Conservation (phyloP, 73 alveolate species). For the Paramecium tetraurelia region DNA sequence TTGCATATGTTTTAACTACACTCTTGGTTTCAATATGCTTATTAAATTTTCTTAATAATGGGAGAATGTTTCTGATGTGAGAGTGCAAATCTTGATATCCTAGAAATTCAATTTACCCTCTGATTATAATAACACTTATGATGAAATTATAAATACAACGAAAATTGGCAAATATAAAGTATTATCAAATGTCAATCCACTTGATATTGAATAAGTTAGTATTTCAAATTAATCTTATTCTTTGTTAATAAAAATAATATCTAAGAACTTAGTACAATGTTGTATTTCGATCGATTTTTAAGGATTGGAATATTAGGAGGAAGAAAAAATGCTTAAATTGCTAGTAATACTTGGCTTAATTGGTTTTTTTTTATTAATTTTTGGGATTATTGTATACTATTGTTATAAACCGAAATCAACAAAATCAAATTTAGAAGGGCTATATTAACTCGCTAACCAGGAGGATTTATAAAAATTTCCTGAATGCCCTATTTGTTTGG, state of each 20-base stretch:
- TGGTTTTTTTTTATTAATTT: background rate
- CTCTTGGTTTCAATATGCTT: background rate
- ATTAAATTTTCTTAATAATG: background rate
- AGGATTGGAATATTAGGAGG: background rate
- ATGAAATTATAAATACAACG: background rate
- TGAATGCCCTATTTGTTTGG: background rate
- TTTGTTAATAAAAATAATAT: background rate
- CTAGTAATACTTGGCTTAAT: background rate
- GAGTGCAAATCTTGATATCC: background rate
- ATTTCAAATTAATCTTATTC: background rate
- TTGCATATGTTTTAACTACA: background rate
- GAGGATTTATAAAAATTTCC: background rate
- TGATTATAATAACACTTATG: background rate
- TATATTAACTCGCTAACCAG: background rate
- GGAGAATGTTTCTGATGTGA: background rate
- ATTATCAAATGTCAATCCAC: background rate
- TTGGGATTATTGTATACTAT: background rate
- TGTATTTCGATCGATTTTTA: background rate
- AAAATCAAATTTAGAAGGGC: background rate
- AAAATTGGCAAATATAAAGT: background rate
- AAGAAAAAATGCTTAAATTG: background rate
- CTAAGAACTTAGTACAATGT: background rate
- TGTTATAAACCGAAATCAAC: background rate
- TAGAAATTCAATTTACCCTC: background rate
- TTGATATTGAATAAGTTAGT: background rate